phyloP scores from a whole-genome alignment of 139 green algal genomes.

The Tetraselmis chui region DNA sequence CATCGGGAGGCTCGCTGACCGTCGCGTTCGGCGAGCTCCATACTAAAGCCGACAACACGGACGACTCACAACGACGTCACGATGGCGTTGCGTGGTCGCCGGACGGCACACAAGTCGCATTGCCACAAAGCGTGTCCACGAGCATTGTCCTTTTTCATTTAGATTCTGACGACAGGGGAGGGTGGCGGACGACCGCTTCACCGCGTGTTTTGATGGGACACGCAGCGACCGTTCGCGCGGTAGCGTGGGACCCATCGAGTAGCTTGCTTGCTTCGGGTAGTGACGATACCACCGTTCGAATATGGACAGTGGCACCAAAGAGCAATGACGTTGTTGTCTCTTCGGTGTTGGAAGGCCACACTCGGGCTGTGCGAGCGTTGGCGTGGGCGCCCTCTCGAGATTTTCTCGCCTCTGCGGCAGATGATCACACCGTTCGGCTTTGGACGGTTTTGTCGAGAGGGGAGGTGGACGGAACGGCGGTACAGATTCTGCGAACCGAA shows the following conservation, averaged over 20 bases:
- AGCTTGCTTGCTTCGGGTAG: background rate
- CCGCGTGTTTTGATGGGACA: background rate
- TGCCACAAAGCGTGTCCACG: background rate
- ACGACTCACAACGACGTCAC: background rate
- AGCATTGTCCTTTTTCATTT: no score
- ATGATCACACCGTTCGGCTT: background rate
- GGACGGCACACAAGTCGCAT: background rate
- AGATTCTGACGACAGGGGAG: no score
- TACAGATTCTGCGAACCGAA: background rate
- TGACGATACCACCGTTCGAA: background rate
- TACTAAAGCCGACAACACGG: no score
- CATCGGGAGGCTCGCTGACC: background rate
- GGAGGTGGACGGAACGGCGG: background rate
- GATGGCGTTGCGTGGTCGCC: background rate
- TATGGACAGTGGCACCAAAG: no score
- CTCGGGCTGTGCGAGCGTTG: background rate
- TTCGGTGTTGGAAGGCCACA: background rate
- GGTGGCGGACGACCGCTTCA: no score
- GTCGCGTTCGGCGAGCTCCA: background rate
- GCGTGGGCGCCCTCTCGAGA: background rate
- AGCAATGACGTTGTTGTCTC: no score
- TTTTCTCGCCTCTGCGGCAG: background rate
- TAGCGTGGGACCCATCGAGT: background rate
- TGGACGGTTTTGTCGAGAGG: background rate
- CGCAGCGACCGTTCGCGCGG: background rate